Conservation (phyloP, 2,329 filamentous ascomycete species). For the Colletotrichum australisinense region DNA sequence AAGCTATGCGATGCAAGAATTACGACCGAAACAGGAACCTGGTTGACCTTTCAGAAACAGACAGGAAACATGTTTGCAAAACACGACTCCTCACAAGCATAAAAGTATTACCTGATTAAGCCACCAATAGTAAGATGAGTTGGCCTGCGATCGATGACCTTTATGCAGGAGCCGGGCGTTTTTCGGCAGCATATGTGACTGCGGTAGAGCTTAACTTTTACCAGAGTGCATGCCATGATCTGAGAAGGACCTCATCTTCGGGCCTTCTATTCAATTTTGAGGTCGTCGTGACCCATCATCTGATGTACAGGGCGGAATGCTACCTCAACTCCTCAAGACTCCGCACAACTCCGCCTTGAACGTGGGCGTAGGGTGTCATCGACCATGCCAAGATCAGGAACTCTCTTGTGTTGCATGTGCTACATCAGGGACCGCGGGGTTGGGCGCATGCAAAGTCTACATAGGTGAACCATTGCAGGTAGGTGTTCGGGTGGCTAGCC, state of each 20-base stretch:
- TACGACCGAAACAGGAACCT: too few relatives aligned
- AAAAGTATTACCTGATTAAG: not conserved
- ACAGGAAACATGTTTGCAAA: too few relatives aligned
- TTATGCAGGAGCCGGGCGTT: constrained; percentile 1
- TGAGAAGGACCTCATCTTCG: not conserved
- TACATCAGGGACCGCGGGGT: not conserved
- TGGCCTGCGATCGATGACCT: not conserved
- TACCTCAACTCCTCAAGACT: constrained; percentile 5
- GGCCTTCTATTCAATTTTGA: constrained; percentile 9
- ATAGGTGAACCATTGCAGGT: too few relatives aligned
- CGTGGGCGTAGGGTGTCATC: not conserved
- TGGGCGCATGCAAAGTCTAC: not conserved
- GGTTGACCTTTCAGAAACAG: too few relatives aligned
- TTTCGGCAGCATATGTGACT: not conserved
- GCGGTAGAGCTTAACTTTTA: not conserved
- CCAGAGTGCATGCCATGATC: too few relatives aligned
- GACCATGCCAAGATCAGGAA: not conserved
- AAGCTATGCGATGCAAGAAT: too few relatives aligned
- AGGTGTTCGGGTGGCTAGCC: not conserved
- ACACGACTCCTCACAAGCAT: too few relatives aligned
- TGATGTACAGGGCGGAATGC: constrained; percentile 18
- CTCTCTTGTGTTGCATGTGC: too few relatives aligned
- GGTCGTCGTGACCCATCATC: not conserved
- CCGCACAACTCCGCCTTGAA: constrained; percentile 27
- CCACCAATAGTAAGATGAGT: not conserved